Evolutionary conservation across 2,329 filamentous ascomycete genomes (phyloP).

Genomic region (Aspergillus transmontanensis): DNA sequence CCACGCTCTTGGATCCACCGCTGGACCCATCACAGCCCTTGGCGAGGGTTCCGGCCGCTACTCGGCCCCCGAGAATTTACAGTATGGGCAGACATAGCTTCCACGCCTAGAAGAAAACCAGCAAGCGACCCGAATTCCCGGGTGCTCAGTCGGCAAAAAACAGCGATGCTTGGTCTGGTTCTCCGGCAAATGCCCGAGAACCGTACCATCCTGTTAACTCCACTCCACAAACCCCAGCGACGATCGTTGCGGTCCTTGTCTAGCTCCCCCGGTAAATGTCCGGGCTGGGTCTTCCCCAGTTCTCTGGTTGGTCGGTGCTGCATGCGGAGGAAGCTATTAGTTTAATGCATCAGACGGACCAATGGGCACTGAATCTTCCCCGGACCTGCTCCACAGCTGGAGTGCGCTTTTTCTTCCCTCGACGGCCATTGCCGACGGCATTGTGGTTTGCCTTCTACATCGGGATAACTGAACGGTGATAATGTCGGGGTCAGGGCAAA

Average conservation of each 20-base stretch:
- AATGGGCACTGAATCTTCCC: too few relatives aligned
- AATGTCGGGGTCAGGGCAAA: too few relatives aligned
- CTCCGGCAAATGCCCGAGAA: background rate
- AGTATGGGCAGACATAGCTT: background rate
- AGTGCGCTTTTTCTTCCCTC: too few relatives aligned
- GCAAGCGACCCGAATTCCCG: background rate
- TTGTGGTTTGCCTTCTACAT: too few relatives aligned
- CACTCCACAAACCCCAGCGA: background rate
- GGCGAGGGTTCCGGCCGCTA: background rate
- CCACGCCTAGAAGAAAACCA: background rate
- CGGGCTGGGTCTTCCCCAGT: background rate
- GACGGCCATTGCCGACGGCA: too few relatives aligned
- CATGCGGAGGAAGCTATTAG: background rate
- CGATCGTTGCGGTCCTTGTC: background rate
- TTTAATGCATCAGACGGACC: background rate
- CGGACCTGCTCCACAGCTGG: too few relatives aligned
- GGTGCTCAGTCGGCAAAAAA: background rate
- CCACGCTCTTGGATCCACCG: background rate
- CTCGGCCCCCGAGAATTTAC: background rate
- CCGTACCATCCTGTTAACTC: background rate
- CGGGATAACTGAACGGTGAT: too few relatives aligned
- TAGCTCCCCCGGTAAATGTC: background rate
- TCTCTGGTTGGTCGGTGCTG: too few relatives aligned
- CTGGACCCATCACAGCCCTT: background rate
- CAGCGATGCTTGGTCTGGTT: background rate